These are phyloP conservation scores for Saturnispora bothae DNA, from an alignment of 805 yeast genomes.

Conservation along the genomic window DNA sequence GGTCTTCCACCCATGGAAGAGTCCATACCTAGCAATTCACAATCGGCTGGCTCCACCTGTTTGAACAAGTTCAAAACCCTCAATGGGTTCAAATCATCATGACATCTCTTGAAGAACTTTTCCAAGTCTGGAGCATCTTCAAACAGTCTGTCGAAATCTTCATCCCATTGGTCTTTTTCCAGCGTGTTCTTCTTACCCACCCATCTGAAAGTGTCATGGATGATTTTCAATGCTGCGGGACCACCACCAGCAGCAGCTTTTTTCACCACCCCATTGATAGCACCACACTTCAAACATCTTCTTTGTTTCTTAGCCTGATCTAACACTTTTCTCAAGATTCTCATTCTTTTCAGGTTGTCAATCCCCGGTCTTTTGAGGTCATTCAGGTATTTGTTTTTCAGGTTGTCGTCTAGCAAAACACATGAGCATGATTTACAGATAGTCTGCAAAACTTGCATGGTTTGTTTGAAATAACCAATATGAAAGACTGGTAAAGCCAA, in stretches of 20 bases:
- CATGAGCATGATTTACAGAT: slow-evolving; percentile 86
- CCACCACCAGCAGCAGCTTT: slow-evolving; percentile 89
- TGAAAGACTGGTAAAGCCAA: slow-evolving; percentile 95
- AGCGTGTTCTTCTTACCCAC: slow-evolving; percentile 80
- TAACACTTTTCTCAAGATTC: slow-evolving; percentile 63
- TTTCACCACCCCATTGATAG: slow-evolving; percentile 92
- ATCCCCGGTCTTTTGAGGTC: slow-evolving; percentile 81
- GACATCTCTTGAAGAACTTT: slow-evolving; percentile 72
- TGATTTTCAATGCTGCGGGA: slow-evolving; percentile 87
- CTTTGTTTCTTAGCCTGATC: slow-evolving; percentile 96
- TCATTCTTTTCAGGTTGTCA: slow-evolving; percentile 90
- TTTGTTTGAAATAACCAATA: slow-evolving; percentile 91
- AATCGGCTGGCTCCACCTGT: slow-evolving; percentile 75
- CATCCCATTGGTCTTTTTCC: slow-evolving; percentile 81
- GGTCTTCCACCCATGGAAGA: slow-evolving; percentile 85
- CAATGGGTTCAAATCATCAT: slow-evolving; percentile 90
- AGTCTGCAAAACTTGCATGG: slow-evolving; percentile 77
- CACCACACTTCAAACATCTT: slow-evolving; percentile 77
- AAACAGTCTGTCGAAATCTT: slow-evolving; percentile 69
- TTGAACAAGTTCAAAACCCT: slow-evolving; percentile 81
- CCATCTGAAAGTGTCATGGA: slow-evolving; percentile 95
- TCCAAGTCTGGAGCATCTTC: slow-evolving; percentile 79
- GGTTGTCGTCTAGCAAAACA: slow-evolving; percentile 60
- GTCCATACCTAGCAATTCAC: slow-evolving; percentile 87
- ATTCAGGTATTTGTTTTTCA: slow-evolving; percentile 55